phyloP scores from a whole-genome alignment of 176 grass and related monocot genomes.

The Oryza glaberrima region DNA sequence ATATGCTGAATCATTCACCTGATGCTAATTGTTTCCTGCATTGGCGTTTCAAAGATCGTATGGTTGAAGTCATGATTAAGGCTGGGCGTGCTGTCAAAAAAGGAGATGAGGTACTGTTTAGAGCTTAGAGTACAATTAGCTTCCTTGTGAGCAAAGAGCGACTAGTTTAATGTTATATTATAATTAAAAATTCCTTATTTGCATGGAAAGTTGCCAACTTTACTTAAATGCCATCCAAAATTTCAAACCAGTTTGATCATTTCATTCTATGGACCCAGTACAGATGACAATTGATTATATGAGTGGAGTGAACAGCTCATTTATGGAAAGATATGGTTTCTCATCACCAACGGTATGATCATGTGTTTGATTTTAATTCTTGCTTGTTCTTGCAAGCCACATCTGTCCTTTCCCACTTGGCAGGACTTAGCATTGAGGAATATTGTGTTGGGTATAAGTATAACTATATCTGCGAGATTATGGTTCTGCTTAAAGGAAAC shows the following conservation, averaged over 20 bases:
- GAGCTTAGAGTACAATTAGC: conserved; percentile 1
- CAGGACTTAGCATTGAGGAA: not conserved
- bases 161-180: not conserved
- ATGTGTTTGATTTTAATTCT: conserved; percentile 33
- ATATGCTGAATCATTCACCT: conserved; percentile 98
- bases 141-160: not conserved
- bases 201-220: not conserved
- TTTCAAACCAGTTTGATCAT: not conserved
- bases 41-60: conserved; percentile 93
- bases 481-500: conserved; percentile 11
- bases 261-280: conserved; percentile 21
- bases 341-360: conserved; percentile 83
- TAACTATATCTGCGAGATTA: conserved; percentile 31
- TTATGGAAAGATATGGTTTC: conserved; percentile 97
- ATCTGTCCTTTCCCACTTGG: not conserved
- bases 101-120: conserved; percentile 84
- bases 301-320: conserved; percentile 67
- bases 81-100: conserved; percentile 74
- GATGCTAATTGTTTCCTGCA: conserved; percentile 96
- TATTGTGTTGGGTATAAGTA: not conserved
- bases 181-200: not conserved
- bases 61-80: conserved; percentile 99
- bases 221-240: not conserved
- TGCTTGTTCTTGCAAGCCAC: conserved; percentile 11
- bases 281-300: conserved; percentile 98